Evolutionary conservation across 176 grass and related monocot species (phyloP).

Genomic region (Oryza coarctata): DNA sequence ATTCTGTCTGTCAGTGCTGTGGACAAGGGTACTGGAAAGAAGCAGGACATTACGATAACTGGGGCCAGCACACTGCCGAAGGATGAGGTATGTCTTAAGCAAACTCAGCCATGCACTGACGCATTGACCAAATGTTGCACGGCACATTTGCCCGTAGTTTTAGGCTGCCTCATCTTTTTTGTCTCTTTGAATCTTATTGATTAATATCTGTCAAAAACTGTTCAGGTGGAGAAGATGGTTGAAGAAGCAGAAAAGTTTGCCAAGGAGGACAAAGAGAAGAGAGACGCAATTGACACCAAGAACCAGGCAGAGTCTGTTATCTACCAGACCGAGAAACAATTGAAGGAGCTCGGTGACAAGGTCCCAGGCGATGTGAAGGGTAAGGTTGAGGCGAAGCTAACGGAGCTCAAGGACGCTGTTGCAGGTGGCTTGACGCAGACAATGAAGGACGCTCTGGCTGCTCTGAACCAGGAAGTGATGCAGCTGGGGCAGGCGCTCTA

Average conservation of each 20-base stretch:
- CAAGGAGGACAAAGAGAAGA: slow-evolving; percentile 73
- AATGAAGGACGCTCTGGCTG: slow-evolving; percentile 56
- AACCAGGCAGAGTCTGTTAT: slow-evolving; percentile 77
- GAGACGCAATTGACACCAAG: slow-evolving; percentile 68
- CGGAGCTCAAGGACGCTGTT: slow-evolving; percentile 56
- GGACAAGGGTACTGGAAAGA: slow-evolving; percentile 78
- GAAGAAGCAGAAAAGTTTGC: slow-evolving; percentile 68
- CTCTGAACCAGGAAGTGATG: slow-evolving; percentile 79
- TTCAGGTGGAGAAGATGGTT: slow-evolving; percentile 75
- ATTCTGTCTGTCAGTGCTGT: slow-evolving; percentile 69
- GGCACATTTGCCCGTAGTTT: neutral
- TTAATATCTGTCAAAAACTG: neutral
- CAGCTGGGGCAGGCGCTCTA: slow-evolving; percentile 71
- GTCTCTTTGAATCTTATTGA: neutral
- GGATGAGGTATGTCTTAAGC: slow-evolving; percentile 47
- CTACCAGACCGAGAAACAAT: slow-evolving; percentile 78
- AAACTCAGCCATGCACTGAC: neutral
- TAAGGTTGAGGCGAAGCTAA: slow-evolving; percentile 56
- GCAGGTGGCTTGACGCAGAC: slow-evolving; percentile 46
- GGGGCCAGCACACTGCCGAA: slow-evolving; percentile 64
- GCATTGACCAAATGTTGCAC: neutral
- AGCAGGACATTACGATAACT: slow-evolving; percentile 77
- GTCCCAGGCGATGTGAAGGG: slow-evolving; percentile 58
- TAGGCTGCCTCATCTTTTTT: neutral
- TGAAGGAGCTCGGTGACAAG: slow-evolving; percentile 78